phyloP scores from a whole-genome alignment of 225 moss, liverwort and hornwort genomes.

The Anthoceros angustus region DNA sequence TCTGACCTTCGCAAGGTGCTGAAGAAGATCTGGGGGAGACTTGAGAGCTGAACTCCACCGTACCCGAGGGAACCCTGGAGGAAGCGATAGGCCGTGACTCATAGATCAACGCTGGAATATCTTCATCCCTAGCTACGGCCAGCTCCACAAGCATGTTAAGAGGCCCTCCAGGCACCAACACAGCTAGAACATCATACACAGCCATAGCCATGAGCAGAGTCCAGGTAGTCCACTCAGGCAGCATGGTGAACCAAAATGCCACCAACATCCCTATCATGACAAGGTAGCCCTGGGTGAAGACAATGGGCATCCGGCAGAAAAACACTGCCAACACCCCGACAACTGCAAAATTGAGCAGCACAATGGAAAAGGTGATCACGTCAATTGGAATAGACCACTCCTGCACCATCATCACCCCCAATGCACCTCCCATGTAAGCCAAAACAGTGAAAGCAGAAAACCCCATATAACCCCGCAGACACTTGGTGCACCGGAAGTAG shows the following conservation, averaged over 20 bases:
- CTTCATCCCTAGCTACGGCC: conserved; percentile 86
- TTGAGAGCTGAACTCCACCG: conserved; percentile 9
- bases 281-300: conserved; percentile 82
- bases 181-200: conserved; percentile 74
- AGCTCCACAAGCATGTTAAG: conserved; percentile 89
- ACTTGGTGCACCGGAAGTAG: conserved; percentile 71
- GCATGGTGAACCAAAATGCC: conserved; percentile 91
- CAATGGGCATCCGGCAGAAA: conserved; percentile 77
- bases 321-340: conserved; percentile 90
- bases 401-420: conserved; percentile 47
- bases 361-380: conserved; percentile 43
- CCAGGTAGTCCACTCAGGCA: conserved; percentile 99
- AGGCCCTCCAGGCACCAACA: conserved; percentile 85
- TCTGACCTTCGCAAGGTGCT: conserved; percentile 7
- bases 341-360: conserved; percentile 59
- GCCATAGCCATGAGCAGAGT: conserved; percentile 90
- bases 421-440: conserved; percentile 71
- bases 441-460: conserved; percentile 80
- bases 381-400: conserved; percentile 70
- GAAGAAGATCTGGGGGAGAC: conserved; percentile 3
- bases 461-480: conserved; percentile 72
- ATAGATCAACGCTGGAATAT: conserved; percentile 86
- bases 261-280: conserved; percentile 76
- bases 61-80: neutral
- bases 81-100: conserved; percentile 56